Conservation (phyloP, 208 protist genomes). For the Leishmania mexicana region DNA sequence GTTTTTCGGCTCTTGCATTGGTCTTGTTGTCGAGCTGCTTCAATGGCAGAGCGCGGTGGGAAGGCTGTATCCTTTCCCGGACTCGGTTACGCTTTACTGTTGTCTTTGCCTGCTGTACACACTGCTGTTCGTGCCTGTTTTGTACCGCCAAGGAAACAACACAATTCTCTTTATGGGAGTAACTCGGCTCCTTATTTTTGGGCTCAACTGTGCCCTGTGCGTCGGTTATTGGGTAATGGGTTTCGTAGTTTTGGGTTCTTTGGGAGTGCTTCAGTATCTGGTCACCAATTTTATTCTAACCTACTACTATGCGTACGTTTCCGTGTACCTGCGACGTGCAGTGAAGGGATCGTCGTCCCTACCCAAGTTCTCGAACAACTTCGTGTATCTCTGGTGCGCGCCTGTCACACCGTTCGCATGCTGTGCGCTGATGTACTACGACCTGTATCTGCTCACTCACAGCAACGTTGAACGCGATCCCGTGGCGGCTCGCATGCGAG, state of each 20-base stretch:
- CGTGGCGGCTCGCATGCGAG: constrained; percentile 15
- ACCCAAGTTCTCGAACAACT: constrained; percentile 32
- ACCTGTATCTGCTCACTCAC: constrained; percentile 38
- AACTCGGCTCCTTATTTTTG: constrained; percentile 54
- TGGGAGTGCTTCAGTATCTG: constrained; percentile 55
- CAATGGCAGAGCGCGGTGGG: constrained; percentile 62
- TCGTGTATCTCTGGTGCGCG: constrained; percentile 59
- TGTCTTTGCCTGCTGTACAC: constrained; percentile 61
- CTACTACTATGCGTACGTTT: constrained; percentile 51
- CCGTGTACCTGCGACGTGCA: constrained; percentile 35
- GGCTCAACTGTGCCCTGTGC: constrained; percentile 64
- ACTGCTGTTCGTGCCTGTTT: constrained; percentile 31
- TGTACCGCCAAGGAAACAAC: constrained; percentile 30
- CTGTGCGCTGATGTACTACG: constrained; percentile 61
- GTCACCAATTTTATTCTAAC: constrained; percentile 56
- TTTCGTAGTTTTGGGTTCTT: constrained; percentile 50
- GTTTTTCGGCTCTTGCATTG: constrained; percentile 61
- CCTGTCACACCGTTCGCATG: constrained; percentile 63
- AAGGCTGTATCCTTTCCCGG: constrained; percentile 66
- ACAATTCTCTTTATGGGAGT: constrained; percentile 41
- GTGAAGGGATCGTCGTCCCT: constrained; percentile 23
- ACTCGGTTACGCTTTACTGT: constrained; percentile 65
- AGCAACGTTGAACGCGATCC: neutral
- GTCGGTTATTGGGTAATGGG: constrained; percentile 68
- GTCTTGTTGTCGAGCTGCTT: constrained; percentile 59